phyloP scores from a whole-genome alignment of 495 filamentous ascomycete genomes.

The Astrocystis sublimbata region DNA sequence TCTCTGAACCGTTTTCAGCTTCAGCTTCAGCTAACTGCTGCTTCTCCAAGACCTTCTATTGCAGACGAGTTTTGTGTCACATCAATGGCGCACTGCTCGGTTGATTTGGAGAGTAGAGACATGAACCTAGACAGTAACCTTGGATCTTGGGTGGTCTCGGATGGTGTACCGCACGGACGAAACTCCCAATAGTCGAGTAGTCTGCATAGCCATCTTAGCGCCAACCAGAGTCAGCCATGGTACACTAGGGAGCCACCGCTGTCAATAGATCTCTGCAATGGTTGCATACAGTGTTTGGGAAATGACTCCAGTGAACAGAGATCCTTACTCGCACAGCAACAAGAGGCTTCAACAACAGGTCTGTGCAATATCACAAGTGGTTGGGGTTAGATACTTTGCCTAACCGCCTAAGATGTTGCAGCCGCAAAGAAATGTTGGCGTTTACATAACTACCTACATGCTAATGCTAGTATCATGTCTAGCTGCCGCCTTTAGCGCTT shows the following conservation, averaged over 20 bases:
- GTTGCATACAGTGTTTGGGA: not conserved
- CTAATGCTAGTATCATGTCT: no score
- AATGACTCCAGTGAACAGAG: no score
- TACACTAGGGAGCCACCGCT: not conserved
- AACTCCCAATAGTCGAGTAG: not conserved
- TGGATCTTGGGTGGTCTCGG: no score
- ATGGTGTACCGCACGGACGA: not conserved
- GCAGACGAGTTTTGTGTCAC: not conserved
- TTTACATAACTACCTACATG: not conserved
- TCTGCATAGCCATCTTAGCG: conserved; percentile 1
- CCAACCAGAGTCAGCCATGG: not conserved
- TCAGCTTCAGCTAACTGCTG: not conserved
- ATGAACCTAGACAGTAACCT: not conserved
- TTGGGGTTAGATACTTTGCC: no score
- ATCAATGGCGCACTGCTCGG: conserved; percentile 7
- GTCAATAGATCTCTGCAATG: conserved; percentile 3
- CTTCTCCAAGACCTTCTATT: not conserved
- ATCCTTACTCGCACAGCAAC: no score
- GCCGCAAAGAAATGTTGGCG: no score
- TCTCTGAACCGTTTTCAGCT: not conserved
- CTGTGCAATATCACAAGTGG: no score
- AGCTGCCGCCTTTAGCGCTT: not conserved
- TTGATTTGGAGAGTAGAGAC: not conserved
- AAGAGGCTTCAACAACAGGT: no score
- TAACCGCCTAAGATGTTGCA: no score